Percentiles rank a stretch among this genome's conserved stretches.
Evolutionary conservation across 768 basidiomycete species (phyloP).

Genomic region (Calocera viscosa): DNA sequence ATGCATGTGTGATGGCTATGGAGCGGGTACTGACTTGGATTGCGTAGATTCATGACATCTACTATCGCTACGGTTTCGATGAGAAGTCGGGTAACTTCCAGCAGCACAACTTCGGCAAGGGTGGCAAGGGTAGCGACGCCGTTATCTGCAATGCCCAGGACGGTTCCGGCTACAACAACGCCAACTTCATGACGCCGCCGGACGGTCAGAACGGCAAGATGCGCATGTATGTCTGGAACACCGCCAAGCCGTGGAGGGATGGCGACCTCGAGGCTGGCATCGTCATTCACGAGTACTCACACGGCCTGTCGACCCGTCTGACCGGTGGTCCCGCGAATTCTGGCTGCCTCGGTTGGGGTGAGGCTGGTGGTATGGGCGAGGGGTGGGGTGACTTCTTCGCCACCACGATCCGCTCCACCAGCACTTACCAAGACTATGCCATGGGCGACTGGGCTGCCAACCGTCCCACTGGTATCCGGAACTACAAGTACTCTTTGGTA

Average conservation of each 20-base stretch:
- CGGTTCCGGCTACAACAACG: conserved; percentile 75
- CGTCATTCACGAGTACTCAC: conserved; percentile 79
- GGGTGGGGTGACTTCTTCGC: conserved; percentile 93
- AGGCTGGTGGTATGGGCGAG: conserved; percentile 95
- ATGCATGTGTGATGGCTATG: neutral
- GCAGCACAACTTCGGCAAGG: conserved; percentile 88
- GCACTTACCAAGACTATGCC: conserved; percentile 59
- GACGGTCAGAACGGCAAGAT: conserved; percentile 80
- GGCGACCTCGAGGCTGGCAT: conserved; percentile 95
- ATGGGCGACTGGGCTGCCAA: conserved; percentile 98
- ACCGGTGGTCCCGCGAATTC: conserved; percentile 91
- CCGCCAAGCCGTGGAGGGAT: conserved; percentile 77
- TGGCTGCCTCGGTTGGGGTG: conserved; percentile 90
- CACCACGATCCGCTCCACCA: conserved; percentile 69
- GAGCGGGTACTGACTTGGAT: conserved; percentile 21
- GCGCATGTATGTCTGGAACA: conserved; percentile 97
- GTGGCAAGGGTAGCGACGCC: conserved; percentile 74
- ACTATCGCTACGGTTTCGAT: conserved; percentile 71
- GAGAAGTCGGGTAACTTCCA: conserved; percentile 94
- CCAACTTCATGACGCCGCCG: conserved; percentile 52
- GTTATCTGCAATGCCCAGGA: conserved; percentile 95
- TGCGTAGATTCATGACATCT: conserved; percentile 9
- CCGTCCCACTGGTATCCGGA: conserved; percentile 59
- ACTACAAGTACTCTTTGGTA: conserved; percentile 71
- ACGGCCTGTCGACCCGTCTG: conserved; percentile 85